Evolutionary conservation across 2,329 filamentous ascomycete species (phyloP).

Genomic region (Aspergillus sp.): DNA sequence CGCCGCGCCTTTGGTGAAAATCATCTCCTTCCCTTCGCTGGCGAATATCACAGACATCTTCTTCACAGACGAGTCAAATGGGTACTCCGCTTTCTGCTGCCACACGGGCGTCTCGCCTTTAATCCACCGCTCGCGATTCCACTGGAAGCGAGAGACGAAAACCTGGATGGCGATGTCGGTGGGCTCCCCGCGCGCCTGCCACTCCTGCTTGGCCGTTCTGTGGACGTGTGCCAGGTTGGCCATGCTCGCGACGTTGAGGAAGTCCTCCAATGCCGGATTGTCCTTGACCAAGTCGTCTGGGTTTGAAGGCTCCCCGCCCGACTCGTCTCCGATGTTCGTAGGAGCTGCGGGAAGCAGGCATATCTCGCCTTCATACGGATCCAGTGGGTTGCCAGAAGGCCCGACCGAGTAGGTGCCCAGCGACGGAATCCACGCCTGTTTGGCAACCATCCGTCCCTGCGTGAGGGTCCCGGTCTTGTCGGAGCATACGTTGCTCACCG

Average conservation of each 20-base stretch:
- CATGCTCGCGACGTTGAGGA: constrained; percentile 54
- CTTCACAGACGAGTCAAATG: constrained; percentile 66
- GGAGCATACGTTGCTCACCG: constrained; percentile 51
- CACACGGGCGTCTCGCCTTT: constrained; percentile 43
- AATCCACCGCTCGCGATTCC: constrained; percentile 47
- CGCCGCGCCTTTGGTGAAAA: constrained; percentile 47
- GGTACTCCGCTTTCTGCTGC: constrained; percentile 57
- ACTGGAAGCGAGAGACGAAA: constrained; percentile 59
- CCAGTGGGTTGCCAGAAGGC: constrained; percentile 46
- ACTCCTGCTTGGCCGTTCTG: constrained; percentile 43
- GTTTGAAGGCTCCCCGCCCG: constrained; percentile 15
- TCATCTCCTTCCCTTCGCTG: constrained; percentile 19
- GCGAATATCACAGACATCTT: constrained; percentile 65
- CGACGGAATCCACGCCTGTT: constrained; percentile 50
- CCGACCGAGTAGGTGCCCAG: constrained; percentile 51
- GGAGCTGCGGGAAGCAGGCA: constrained; percentile 29
- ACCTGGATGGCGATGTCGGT: constrained; percentile 70
- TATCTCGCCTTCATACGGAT: constrained; percentile 46
- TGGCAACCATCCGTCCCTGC: constrained; percentile 55
- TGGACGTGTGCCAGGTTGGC: constrained; percentile 58
- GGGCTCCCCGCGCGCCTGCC: constrained; percentile 57
- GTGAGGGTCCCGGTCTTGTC: constrained; percentile 54
- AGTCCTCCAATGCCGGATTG: constrained; percentile 44
- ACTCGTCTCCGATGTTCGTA: constrained; percentile 19
- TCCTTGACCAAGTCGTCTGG: constrained; percentile 31